phyloP scores from a whole-genome alignment of 805 yeast species.

The Teunomyces barrocoloradensis region DNA sequence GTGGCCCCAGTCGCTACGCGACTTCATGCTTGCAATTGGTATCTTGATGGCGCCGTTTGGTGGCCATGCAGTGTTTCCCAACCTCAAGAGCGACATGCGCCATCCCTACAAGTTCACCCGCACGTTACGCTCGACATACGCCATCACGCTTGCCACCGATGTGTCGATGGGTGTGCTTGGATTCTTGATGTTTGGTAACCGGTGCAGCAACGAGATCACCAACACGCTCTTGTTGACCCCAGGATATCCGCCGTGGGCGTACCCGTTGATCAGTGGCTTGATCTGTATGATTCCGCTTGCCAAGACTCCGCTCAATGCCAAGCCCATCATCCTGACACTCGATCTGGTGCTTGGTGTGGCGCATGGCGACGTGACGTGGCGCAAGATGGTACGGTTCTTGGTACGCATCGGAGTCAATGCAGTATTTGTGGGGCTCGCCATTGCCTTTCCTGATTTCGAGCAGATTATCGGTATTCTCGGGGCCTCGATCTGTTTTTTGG shows the following conservation, averaged over 20 bases:
- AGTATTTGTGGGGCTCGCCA: constrained; percentile 21
- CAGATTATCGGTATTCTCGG: constrained; percentile 41
- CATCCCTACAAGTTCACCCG: constrained; percentile 59
- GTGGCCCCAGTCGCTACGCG: constrained; percentile 31
- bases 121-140: constrained; percentile 55
- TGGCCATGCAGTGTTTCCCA: constrained; percentile 82
- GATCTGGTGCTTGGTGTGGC: constrained; percentile 24
- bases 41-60: constrained; percentile 78
- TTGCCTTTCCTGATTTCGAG: constrained; percentile 38
- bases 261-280: constrained; percentile 26
- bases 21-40: constrained; percentile 53
- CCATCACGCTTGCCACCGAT: constrained; percentile 59
- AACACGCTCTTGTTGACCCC: constrained; percentile 64
- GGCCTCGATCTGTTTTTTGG: constrained; percentile 39
- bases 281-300: constrained; percentile 41
- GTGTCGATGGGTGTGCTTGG: constrained; percentile 62
- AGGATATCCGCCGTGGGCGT: constrained; percentile 65
- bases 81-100: constrained; percentile 70
- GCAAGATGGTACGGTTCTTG: constrained; percentile 5
- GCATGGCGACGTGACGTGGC: not conserved
- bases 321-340: constrained; percentile 39
- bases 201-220: constrained; percentile 70
- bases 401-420: constrained; percentile 24
- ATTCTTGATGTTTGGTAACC: constrained; percentile 75
- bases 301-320: constrained; percentile 37